Evolutionary conservation across 768 basidiomycete genomes (phyloP).

Genomic region (Tylopilus intermedius): DNA sequence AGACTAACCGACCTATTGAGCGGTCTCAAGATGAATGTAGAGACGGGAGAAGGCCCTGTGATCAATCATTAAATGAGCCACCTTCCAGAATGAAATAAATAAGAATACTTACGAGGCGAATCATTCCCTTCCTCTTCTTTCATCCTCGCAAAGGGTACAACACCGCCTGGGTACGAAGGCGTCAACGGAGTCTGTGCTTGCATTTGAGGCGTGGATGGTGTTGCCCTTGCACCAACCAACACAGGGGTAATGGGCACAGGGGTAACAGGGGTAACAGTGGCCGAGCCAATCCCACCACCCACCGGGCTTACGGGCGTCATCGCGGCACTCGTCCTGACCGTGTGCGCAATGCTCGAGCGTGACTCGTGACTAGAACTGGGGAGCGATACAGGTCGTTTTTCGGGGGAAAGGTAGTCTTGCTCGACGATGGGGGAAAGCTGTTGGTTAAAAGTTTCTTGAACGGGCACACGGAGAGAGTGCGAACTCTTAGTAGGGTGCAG

Average conservation of each 20-base stretch:
- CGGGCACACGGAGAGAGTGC: conserved; percentile 40
- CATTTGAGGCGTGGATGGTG: conserved; percentile 7
- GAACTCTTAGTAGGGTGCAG: conserved; percentile 33
- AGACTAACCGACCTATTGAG: conserved; percentile 64
- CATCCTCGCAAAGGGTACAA: conserved; percentile 21
- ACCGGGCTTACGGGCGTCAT: conserved; percentile 25
- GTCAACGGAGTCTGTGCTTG: conserved; percentile 21
- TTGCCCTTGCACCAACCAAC: conserved; percentile 14
- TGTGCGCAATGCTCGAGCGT: conserved; percentile 27
- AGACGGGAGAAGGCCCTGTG: conserved; percentile 47
- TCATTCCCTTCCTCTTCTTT: conserved; percentile 29
- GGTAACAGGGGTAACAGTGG: conserved; percentile 27
- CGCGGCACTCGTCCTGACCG: conserved; percentile 31
- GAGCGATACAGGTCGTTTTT: conserved; percentile 34
- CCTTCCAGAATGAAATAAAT: background rate
- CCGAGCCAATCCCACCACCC: conserved; percentile 15
- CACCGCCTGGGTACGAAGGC: conserved; percentile 18
- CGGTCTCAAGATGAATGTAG: conserved; percentile 58
- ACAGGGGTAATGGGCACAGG: conserved; percentile 29
- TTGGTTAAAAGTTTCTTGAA: conserved; percentile 25
- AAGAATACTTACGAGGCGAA: conserved; percentile 38
- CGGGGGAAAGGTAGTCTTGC: conserved; percentile 57
- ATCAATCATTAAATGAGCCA: conserved; percentile 2
- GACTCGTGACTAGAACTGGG: conserved; percentile 25
- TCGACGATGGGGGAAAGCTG: conserved; percentile 66